Conservation (phyloP, 2,329 filamentous ascomycete genomes). For the Nemania abortiva region DNA sequence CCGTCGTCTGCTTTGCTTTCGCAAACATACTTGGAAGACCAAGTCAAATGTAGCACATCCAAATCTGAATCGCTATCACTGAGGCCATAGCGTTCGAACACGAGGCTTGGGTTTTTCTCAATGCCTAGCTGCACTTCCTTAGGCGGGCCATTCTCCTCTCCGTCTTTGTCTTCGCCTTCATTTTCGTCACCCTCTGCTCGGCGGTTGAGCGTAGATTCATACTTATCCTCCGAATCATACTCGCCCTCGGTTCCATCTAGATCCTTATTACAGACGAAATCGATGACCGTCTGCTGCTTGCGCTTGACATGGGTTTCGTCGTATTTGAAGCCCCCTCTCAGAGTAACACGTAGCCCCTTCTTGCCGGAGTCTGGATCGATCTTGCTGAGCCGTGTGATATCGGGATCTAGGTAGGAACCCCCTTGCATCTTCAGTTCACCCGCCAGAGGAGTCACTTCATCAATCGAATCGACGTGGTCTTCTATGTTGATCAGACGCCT, state of each 20-base stretch:
- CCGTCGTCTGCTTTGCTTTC: conserved; percentile 60
- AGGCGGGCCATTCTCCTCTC: conserved; percentile 55
- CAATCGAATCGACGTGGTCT: conserved; percentile 54
- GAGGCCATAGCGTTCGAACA: conserved; percentile 79
- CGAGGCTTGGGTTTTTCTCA: conserved; percentile 68
- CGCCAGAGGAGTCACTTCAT: conserved; percentile 77
- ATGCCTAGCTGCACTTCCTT: conserved; percentile 67
- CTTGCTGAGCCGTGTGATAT: conserved; percentile 74
- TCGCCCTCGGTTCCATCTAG: conserved; percentile 80
- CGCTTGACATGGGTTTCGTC: conserved; percentile 60
- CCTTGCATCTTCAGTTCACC: conserved; percentile 73
- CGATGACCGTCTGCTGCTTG: conserved; percentile 81
- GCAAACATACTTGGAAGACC: conserved; percentile 90
- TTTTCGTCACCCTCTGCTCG: conserved; percentile 52
- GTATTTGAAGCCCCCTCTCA: conserved; percentile 69
- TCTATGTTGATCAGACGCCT: conserved; percentile 66
- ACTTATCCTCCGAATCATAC: conserved; percentile 67
- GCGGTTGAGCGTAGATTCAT: conserved; percentile 53
- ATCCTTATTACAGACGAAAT: conserved; percentile 83
- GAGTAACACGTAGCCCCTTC: conserved; percentile 77
- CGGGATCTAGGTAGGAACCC: conserved; percentile 72
- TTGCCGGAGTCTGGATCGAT: conserved; percentile 73
- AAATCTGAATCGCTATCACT: conserved; percentile 67
- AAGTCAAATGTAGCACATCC: conserved; percentile 79
- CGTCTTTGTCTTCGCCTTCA: conserved; percentile 55